Percentiles rank a stretch among this genome's conserved stretches.
phyloP scores from a whole-genome alignment of 169 alveolate species.

The Eimeria maxima region DNA sequence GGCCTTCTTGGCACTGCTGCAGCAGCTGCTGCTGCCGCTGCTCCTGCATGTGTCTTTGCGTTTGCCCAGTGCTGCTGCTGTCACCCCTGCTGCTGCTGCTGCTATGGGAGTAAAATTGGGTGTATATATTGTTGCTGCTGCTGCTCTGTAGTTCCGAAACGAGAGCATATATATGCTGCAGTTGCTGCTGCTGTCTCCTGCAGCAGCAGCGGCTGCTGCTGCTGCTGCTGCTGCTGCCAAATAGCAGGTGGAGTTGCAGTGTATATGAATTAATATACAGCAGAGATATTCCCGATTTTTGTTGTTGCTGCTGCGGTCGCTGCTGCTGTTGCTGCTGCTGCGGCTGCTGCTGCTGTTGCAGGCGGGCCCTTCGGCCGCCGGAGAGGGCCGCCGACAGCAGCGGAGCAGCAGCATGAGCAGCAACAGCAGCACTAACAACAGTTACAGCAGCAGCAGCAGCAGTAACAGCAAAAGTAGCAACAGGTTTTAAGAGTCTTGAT shows the following conservation, averaged over 20 bases:
- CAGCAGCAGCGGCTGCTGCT: constrained; percentile 39
- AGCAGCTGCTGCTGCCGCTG: constrained; percentile 28
- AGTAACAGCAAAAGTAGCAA: background rate
- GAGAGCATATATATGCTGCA: background rate
- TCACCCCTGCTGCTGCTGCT: constrained; percentile 22
- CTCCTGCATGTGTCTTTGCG: background rate
- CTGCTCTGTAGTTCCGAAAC: background rate
- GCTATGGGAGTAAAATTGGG: background rate
- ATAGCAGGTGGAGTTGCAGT: background rate
- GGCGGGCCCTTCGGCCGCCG: constrained; percentile 41
- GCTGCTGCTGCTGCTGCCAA: background rate
- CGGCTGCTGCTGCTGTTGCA: constrained; percentile 14
- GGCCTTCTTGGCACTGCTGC: background rate
- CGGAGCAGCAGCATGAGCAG: background rate
- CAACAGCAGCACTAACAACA: no score
- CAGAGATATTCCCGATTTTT: background rate
- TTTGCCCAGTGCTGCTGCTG: constrained; percentile 24
- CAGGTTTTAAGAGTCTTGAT: background rate
- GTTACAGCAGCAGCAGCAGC: background rate
- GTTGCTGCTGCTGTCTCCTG: constrained; percentile 4
- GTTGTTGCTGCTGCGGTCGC: constrained; percentile 10
- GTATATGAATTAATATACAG: background rate
- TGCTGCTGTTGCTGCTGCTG: constrained; percentile 18
- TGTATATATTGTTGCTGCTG: constrained; percentile 28
- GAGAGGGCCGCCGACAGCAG: constrained; percentile 1